Evolutionary conservation across 2,329 filamentous ascomycete genomes (phyloP), one percentile per base, ranked within the genome.

Genomic region (Fusarium armeniacum): DNA sequence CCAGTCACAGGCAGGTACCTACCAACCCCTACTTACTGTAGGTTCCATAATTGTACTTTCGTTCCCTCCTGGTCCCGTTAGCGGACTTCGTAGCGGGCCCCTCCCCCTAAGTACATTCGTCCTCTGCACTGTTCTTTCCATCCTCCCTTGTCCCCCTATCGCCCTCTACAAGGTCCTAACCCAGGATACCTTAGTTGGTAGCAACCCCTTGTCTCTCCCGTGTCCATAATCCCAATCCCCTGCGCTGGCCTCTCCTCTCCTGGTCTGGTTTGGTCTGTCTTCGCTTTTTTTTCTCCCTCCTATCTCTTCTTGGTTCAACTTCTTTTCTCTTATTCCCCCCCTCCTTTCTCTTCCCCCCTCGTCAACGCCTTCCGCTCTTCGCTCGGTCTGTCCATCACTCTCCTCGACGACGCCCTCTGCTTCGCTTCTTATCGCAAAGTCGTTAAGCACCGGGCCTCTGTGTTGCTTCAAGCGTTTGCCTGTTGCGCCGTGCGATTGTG

Each of bases 291-390:
- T 72, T 68, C 71, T 65, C 64, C 58, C 62, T 64, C 71, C 62
- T 70, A 62, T 75, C 62, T 72, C 71, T 70, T 75, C 69, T 73
- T 66, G 56, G 65, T 67, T 51, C 69, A 54, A 71, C 59, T 69
- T 62, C 66, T 69, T 70, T 71, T 73, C 62, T 68, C 62, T 71
- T 65, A 62, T 59, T 69, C 13, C 54, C 65, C 69, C 69, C 73
- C 65, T 62, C 64, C 67, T 66, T 70, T 66, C 65, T 62, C 51
- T 65, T 67, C 65, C 69, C 44, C 73, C 72, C 71, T 73, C 71
- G 69, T 74, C 65, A 67, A 74, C 72, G 72, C 70, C 59, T 73
- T 41, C 73, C 66, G 72, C 70, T 69, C 70, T 63, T 68, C 72
- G 72, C 68, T 69, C 68, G 72, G 72, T 64, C 62, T 72, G 61